Evolutionary conservation across 2,329 filamentous ascomycete species (phyloP), one percentile per base, ranked within the genome.

Genomic region (Calonectria honghensis): DNA sequence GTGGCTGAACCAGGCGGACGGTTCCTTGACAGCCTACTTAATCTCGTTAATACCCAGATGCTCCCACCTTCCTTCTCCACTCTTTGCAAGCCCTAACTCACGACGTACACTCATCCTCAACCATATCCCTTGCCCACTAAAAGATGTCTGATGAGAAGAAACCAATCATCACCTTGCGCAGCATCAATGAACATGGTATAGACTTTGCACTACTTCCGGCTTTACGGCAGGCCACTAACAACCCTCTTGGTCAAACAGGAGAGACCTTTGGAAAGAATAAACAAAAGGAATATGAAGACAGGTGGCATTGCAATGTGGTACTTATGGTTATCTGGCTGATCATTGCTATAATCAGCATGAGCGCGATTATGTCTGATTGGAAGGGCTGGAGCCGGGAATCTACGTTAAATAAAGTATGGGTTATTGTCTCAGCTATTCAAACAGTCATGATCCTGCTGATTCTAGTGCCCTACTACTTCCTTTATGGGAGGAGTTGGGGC

Each of bases 321-420:
- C 45, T 48, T 48, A 11, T 24, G 6, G 6, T 48, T 48, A 10
- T 24, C 45, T 48, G 45, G 45, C n/a, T 11, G 45, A 48, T 48
- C 9, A 13, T 48, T 48, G 20, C 45, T 48, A 24, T 48, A 13
- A n/a, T 24, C 4, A 48, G 45, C 18, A 48, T 48, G 20, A 13
- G 45, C 45, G 18, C 9, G 45, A 24, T 48, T 48, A 24, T 48
- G 45, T 24, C 45, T 24, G 9, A 48, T 48, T 48, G 45, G 45
- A 48, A 48, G 45, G 45, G 45, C 45, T 48, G 45, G 45, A 48
- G 45, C 45, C 45, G 9, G 45, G 45, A 48, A 48, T 48, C 45
- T 13, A 48, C 45, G n/a, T n/a, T 48, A 13, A 48, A 48, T n/a
- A 48, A 48, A 48, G 20, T 24, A 24, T 48, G 45, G 45, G 7